Conservation (phyloP, 2,329 filamentous ascomycete species). For the Penicillium sp. region DNA sequence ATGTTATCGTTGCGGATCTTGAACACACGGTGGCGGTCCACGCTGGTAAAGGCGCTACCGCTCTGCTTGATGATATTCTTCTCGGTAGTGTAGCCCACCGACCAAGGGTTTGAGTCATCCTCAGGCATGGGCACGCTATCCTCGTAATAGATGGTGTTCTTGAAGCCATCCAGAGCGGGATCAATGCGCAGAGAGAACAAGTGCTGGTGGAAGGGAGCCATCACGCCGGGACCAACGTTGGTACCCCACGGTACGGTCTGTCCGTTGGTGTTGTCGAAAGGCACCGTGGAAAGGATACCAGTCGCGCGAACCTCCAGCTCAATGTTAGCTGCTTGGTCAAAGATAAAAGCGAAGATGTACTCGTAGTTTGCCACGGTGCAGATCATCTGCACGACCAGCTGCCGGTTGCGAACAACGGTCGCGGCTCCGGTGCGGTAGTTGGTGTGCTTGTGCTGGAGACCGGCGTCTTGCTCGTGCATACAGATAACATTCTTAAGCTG, state of each 20-base stretch:
- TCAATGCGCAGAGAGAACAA: conserved; percentile 70
- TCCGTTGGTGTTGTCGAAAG: conserved; percentile 62
- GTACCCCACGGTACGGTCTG: conserved; percentile 68
- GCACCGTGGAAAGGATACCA: conserved; percentile 67
- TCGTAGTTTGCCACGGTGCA: conserved; percentile 74
- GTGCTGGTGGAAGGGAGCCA: conserved; percentile 73
- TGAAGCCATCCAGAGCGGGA: conserved; percentile 59
- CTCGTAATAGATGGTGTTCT: conserved; percentile 57
- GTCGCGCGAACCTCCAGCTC: conserved; percentile 70
- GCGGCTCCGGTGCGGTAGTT: conserved; percentile 68
- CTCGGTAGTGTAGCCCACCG: conserved; percentile 61
- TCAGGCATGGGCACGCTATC: conserved; percentile 56
- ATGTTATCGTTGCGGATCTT: conserved; percentile 54
- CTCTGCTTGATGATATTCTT: conserved; percentile 53
- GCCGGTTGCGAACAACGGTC: conserved; percentile 64
- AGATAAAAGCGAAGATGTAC: conserved; percentile 71
- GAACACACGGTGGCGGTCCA: conserved; percentile 50
- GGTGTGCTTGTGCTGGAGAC: conserved; percentile 72
- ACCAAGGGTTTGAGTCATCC: conserved; percentile 60
- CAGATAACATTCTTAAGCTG: conserved; percentile 67
- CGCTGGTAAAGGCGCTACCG: conserved; percentile 55
- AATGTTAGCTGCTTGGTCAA: conserved; percentile 70
- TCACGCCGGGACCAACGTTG: conserved; percentile 68
- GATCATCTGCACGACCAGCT: conserved; percentile 69
- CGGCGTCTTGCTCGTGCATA: conserved; percentile 70